Evolutionary conservation across 164 flowering plant genomes (phyloP).

Genomic region (Umbilicus rupestris): DNA sequence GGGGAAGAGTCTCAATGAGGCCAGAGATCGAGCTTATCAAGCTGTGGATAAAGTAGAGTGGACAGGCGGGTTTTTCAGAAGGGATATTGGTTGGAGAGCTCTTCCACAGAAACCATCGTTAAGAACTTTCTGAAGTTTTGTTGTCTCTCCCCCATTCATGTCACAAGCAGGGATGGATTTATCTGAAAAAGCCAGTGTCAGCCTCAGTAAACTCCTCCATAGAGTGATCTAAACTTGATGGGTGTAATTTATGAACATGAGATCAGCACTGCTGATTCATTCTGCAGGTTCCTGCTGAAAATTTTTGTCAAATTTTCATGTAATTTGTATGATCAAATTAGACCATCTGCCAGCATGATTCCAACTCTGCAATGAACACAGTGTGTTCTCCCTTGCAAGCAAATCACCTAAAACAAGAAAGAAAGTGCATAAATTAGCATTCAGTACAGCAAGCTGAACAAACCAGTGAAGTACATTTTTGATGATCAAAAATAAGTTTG

Average conservation of each 20-base stretch:
- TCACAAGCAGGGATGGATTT: not conserved
- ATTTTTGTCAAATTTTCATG: not conserved
- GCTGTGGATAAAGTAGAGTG: conserved; percentile 69
- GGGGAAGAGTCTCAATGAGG: conserved; percentile 61
- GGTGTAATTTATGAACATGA: not conserved
- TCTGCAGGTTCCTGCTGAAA: not conserved
- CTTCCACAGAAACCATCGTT: conserved; percentile 38
- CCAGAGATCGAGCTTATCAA: conserved; percentile 58
- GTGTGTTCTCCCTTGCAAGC: not conserved
- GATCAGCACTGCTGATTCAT: not conserved
- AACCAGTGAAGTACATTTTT: not conserved
- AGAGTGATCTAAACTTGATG: not conserved
- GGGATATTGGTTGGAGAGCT: conserved; percentile 94
- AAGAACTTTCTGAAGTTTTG: conserved; percentile 8
- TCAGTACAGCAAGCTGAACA: not conserved
- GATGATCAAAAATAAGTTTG: not conserved
- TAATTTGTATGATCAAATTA: not conserved
- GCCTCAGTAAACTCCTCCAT: no score
- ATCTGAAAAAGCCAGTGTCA: not conserved
- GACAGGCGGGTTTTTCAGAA: conserved; percentile 74
- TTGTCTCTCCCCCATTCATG: no score
- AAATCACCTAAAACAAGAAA: conserved; percentile 4
- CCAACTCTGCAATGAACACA: no score
- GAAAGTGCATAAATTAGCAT: not conserved
- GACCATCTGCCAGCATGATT: not conserved